Base-by-base conservation (phyloP, 805 yeast genomes). In the Starmerella vaccinii region DNA sequence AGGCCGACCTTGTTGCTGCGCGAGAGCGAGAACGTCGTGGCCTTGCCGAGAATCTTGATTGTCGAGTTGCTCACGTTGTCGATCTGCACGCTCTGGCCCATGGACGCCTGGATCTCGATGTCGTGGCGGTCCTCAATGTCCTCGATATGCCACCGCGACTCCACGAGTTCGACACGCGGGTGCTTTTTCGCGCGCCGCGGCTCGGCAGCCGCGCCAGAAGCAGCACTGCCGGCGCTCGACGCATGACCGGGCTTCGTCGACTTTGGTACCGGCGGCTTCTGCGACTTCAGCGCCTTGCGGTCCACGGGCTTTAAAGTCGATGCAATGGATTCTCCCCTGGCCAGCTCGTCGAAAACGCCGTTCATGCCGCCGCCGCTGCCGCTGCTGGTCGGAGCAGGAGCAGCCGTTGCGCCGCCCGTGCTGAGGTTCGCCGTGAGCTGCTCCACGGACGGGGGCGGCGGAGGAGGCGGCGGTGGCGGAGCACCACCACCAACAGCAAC, bases 271-370 rank as follows among this genome's bases (percentile, higher is more conserved):
- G 95, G 82, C 30, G 62, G 62, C 59, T 89, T 72, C 43, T 72
- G 80, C 66, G 88, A 86, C 69, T 87, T 88, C 68, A 87, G 95
- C 21, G 96, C 87, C 88, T 85, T 86, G 68, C 88, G 85, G 59
- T 89, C 97, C 35, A 90, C 97, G 65, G 90, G 90, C 65, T 83
- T 87, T 58, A 92, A 77, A 13, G 88, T 85, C 32, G 88, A 72
- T 1, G 97, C 89, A 61, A 92, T 82, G 42, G 69, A 71, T 58
- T 81, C 84, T 53, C 99, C 99, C 70, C 82, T 76, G 69, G 82
- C 88, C 57, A 92, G 72, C 58, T 84, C 94, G n/a, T 85, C 81
- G 66, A 92, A 92, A 13, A 92, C 95, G 1, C 97, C 97, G 58
- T 73, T 75, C 71, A 90, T 77, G 38, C 95, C 92, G 40, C 71